A percentile compares a stretch with the other conserved stretches of the same genome.
Conservation (phyloP, 805 yeast genomes). For the Kazachstania psychrophila region DNA sequence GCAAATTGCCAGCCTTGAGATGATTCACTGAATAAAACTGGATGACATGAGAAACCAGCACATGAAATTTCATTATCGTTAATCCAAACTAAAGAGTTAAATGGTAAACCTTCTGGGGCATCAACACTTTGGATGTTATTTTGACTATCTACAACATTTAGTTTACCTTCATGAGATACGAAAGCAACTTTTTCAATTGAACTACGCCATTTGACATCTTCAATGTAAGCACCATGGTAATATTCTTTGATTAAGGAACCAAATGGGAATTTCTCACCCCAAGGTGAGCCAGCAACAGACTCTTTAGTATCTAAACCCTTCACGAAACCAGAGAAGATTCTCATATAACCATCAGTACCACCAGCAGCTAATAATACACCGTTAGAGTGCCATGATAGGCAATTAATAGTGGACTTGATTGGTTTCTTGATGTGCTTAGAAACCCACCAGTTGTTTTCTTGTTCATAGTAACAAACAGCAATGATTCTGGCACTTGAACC, state of each 20-base stretch:
- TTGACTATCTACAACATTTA: constrained; percentile 60
- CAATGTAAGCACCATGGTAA: constrained; percentile 80
- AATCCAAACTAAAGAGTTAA: constrained; percentile 63
- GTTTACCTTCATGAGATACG: constrained; percentile 79
- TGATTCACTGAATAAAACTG: constrained; percentile 73
- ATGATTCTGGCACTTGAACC: constrained; percentile 91
- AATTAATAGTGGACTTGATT: constrained; percentile 74
- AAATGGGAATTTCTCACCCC: constrained; percentile 96
- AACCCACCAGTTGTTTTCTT: constrained; percentile 98
- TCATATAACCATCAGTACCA: constrained; percentile 85
- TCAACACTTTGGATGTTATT: constrained; percentile 17
- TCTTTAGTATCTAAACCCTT: constrained; percentile 75
- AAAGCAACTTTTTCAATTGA: constrained; percentile 69
- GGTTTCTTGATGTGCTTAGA: constrained; percentile 95
- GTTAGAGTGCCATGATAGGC: constrained; percentile 89
- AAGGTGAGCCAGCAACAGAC: constrained; percentile 45
- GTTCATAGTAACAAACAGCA: constrained; percentile 93
- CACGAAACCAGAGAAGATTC: constrained; percentile 81
- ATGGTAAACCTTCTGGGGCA: constrained; percentile 52
- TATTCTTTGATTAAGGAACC: constrained; percentile 49
- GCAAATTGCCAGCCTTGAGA: constrained; percentile 52
- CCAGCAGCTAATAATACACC: constrained; percentile 82
- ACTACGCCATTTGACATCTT: constrained; percentile 80
- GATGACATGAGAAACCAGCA: constrained; percentile 90
- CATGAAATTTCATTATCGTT: constrained; percentile 61